A percentile compares a stretch with the other conserved stretches of the same genome.
Evolutionary conservation across 2,329 filamentous ascomycete species (phyloP).

Genomic region (Hypomyces rosellus): DNA sequence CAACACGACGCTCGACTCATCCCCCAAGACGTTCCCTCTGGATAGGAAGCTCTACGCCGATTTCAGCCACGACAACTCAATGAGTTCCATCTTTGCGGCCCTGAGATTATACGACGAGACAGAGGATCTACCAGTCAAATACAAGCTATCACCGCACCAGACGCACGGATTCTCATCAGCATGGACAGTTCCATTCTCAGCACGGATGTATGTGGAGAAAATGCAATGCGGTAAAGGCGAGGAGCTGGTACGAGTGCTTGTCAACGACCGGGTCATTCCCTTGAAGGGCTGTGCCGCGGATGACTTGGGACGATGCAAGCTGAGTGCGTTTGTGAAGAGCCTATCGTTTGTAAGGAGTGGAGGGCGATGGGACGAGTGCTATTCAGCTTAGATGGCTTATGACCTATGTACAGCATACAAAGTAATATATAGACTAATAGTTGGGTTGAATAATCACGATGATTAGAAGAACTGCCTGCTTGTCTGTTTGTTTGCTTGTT

Average conservation of each 20-base stretch:
- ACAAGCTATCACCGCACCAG: constrained; percentile 42
- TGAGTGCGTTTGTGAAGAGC: constrained; percentile 66
- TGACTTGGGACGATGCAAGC: constrained; percentile 59
- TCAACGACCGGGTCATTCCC: constrained; percentile 78
- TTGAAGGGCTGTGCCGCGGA: constrained; percentile 67
- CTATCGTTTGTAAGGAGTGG: constrained; percentile 66
- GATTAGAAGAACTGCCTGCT: too few relatives aligned
- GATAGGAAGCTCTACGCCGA: constrained; percentile 69
- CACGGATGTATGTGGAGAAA: constrained; percentile 81
- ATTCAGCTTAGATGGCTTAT: constrained; percentile 2
- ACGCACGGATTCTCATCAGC: constrained; percentile 65
- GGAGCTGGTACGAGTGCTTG: constrained; percentile 69
- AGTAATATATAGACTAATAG: too few relatives aligned
- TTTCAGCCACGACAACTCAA: constrained; percentile 87
- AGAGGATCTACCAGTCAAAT: constrained; percentile 43
- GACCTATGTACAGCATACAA: neutral
- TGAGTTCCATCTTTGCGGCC: constrained; percentile 69
- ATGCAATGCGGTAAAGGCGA: constrained; percentile 57
- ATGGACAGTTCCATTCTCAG: constrained; percentile 78
- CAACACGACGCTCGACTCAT: constrained; percentile 68
- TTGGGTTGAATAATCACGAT: too few relatives aligned
- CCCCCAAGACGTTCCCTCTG: constrained; percentile 66
- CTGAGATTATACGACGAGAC: constrained; percentile 71
- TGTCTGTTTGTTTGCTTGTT: too few relatives aligned
- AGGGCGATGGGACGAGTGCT: constrained; percentile 67